Evolutionary conservation across 164 flowering plant genomes (phyloP).

Genomic region (Cinnamomum chago): DNA sequence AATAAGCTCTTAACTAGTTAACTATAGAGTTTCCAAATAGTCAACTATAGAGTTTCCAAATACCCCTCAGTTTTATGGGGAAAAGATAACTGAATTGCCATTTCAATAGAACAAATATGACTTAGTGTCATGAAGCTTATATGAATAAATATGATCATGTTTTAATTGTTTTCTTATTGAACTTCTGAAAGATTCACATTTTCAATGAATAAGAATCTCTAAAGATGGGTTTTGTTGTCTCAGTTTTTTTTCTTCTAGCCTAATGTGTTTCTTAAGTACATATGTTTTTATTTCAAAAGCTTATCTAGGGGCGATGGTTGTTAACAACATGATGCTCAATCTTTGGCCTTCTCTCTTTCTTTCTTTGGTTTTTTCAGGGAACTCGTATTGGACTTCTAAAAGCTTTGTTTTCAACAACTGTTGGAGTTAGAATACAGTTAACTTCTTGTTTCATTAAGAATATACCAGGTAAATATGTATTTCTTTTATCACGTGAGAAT

Average conservation of each 20-base stretch:
- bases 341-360: not conserved
- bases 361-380: not conserved
- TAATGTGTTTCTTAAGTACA: not conserved
- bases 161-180: no score
- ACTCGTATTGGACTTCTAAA: not conserved
- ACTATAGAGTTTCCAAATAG: not conserved
- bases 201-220: no score
- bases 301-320: not conserved
- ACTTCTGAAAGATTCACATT: no score
- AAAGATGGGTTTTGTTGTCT: no score
- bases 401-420: not conserved
- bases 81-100: no score
- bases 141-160: no score
- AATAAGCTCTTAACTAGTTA: not conserved
- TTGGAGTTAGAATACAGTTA: not conserved
- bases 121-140: no score
- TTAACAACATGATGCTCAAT: not conserved
- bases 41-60: not conserved
- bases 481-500: not conserved
- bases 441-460: not conserved
- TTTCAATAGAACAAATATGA: no score
- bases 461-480: slow-evolving; percentile 5
- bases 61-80: no score
- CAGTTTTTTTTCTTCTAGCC: not conserved
- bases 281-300: not conserved